These are phyloP conservation scores for Cryptococcus sp. DNA, from an alignment of 1,284 basidiomycete species.

Conservation along the genomic window DNA sequence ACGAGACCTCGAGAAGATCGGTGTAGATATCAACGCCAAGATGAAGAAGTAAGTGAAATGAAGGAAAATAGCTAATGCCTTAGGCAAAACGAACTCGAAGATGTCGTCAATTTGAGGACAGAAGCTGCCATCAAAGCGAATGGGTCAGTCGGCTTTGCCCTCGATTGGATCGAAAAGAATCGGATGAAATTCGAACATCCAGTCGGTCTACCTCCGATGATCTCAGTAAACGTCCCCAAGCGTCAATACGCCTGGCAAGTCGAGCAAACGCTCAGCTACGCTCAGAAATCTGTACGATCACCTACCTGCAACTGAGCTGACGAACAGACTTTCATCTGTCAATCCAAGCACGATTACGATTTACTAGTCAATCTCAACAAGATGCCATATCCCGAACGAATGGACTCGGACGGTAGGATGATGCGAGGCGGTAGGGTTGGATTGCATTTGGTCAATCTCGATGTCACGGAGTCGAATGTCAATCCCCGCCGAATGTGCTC, in stretches of 20 bases:
- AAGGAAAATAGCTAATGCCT: conserved; percentile 1
- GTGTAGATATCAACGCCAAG: background rate
- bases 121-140: conserved; percentile 54
- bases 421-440: conserved; percentile 12
- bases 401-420: background rate
- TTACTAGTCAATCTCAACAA: conserved; percentile 63
- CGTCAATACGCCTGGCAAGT: conserved; percentile 62
- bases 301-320: conserved; percentile 6
- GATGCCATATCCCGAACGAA: conserved; percentile 42
- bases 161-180: conserved; percentile 73
- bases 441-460: conserved; percentile 21
- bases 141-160: conserved; percentile 56
- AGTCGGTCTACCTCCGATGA: conserved; percentile 78
- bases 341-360: conserved; percentile 77
- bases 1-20: no score
- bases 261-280: conserved; percentile 64
- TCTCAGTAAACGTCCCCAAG: conserved; percentile 68
- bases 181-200: conserved; percentile 65
- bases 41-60: background rate
- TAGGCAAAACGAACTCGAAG: conserved; percentile 61
- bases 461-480: conserved; percentile 24
- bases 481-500: conserved; percentile 19
- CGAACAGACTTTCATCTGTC: conserved; percentile 74
- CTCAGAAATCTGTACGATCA: conserved; percentile 59
- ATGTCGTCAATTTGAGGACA: conserved; percentile 53